phyloP scores from a whole-genome alignment of 345 rosid genomes.

The Melastoma malabathricum region DNA sequence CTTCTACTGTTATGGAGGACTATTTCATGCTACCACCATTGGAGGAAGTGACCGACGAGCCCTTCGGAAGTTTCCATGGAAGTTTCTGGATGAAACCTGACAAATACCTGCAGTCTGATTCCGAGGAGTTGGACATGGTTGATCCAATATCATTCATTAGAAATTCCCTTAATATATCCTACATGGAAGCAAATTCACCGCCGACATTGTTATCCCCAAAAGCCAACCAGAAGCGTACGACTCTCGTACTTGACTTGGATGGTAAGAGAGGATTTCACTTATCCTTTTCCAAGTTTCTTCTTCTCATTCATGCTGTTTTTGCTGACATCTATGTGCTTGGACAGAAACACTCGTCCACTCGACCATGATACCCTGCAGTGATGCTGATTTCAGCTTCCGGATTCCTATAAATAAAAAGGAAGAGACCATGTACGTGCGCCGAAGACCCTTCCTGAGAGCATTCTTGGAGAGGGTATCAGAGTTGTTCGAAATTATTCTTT shows the following conservation, averaged over 20 bases:
- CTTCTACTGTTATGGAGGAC: too few relatives aligned
- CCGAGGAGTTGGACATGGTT: constrained; percentile 12
- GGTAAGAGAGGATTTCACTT: constrained; percentile 5
- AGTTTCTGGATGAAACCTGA: too few relatives aligned
- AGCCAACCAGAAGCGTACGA: constrained; percentile 8
- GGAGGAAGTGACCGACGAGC: too few relatives aligned
- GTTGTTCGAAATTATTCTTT: constrained; percentile 15
- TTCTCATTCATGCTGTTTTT: background rate
- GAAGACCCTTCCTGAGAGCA: constrained; percentile 12
- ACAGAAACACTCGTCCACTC: constrained; percentile 20
- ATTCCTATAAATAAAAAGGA: constrained; percentile 8
- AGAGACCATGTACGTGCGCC: constrained; percentile 14
- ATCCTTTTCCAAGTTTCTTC: background rate
- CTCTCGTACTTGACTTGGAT: constrained; percentile 17
- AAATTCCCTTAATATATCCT: constrained; percentile 12
- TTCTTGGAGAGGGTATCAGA: constrained; percentile 18
- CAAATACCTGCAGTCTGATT: constrained; percentile 4
- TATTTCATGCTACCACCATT: too few relatives aligned
- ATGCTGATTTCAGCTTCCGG: constrained; percentile 14
- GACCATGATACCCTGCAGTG: constrained; percentile 8
- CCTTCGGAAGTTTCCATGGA: too few relatives aligned
- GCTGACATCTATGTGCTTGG: background rate
- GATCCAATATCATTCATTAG: constrained; percentile 12
- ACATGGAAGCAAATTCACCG: constrained; percentile 10
- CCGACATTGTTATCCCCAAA: constrained; percentile 11